Evolutionary conservation across 1,139 yeast genomes (phyloP), one percentile per base, ranked within the genome.

Genomic region (Saccharomyces uvarum): DNA sequence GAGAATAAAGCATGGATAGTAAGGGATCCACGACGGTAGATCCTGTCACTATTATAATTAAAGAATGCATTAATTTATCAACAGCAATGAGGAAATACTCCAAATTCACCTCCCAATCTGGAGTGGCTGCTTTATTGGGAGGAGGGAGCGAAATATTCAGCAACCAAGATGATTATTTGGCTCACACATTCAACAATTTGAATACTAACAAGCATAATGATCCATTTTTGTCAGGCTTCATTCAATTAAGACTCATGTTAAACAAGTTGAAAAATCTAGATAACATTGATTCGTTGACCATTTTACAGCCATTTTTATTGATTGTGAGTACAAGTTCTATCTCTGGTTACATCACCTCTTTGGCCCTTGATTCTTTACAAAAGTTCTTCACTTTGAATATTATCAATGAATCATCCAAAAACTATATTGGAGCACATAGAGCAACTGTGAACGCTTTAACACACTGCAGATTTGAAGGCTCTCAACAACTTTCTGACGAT

Each of bases 401-500:
- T 26, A 73, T 84, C 16, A 71, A 75, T 47, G 67, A 69, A 16
- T 61, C 70, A 1, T 77, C 83, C 4, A 70, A 71, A 19, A 79
- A 83, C 41, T 78, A 88, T 46, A 82, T 71, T 54, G 77, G 53
- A 53, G 71, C 67, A 53, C 66, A 63, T 67, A 81, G 67, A 69
- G 80, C 69, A 73, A 78, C 73, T 58, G 80, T 85, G 28, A 80
- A 88, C 16, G 86, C 97, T 0, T 78, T 95, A 56, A 88, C 98
- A 0, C 97, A 90, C 66, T 93, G 99, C 70, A 81, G 97, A 42
- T 95, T 93, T 68, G 98, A 93, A 73, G 97, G 97, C 1, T 88
- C 95, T 0, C 97, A 91, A 67, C 96, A 90, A 68, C 81, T 86
- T 47, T 86, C 91, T 47, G 99, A 95, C 71, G 99, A 95, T 66